A percentile compares a stretch with the other conserved stretches of the same genome.
Conservation (phyloP, 805 yeast species). For the Ogataea nakhonphanomensis region DNA sequence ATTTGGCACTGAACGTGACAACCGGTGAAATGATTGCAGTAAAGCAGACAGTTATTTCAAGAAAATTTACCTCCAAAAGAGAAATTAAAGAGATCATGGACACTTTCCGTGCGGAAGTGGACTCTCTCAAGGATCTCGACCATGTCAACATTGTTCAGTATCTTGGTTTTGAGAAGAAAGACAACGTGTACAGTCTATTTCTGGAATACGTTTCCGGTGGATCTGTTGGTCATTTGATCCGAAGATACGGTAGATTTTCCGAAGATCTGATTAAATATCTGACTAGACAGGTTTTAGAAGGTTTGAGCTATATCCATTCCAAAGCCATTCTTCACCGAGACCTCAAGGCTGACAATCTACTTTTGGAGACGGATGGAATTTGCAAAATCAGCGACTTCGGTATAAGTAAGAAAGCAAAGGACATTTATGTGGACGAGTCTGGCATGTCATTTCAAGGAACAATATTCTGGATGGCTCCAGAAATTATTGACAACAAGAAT, state of each 20-base stretch:
- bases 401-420: conserved; percentile 79
- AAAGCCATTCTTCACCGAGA: conserved; percentile 90
- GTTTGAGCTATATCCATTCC: conserved; percentile 83
- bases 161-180: conserved; percentile 82
- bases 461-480: conserved; percentile 99
- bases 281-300: conserved; percentile 76
- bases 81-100: conserved; percentile 63
- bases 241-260: conserved; percentile 81
- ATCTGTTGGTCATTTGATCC: conserved; percentile 80
- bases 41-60: conserved; percentile 79
- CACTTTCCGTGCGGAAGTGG: conserved; percentile 86
- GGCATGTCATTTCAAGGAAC: conserved; percentile 96
- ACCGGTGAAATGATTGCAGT: conserved; percentile 99
- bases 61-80: conserved; percentile 38
- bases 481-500: conserved; percentile 82
- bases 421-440: conserved; percentile 85
- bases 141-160: conserved; percentile 95
- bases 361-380: conserved; percentile 87
- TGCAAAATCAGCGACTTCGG: conserved; percentile 97
- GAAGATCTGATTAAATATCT: conserved; percentile 70
- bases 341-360: conserved; percentile 87
- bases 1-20: conserved; percentile 85
- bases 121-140: conserved; percentile 88
- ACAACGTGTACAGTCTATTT: conserved; percentile 76
- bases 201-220: conserved; percentile 98